phyloP scores from a whole-genome alignment of 139 green algal species.

The Bryopsis sp. region DNA sequence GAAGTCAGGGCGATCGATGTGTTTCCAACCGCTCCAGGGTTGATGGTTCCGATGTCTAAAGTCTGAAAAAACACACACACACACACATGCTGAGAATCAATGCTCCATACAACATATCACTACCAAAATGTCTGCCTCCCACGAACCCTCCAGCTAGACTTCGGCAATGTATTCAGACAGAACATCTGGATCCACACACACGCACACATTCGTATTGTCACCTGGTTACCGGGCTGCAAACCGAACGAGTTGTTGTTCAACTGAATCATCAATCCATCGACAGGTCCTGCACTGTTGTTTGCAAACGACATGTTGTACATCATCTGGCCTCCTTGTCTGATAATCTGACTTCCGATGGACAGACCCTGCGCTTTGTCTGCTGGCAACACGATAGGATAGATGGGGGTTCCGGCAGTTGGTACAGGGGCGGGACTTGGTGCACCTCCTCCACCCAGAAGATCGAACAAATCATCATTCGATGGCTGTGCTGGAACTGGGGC shows the following conservation, averaged over 20 bases:
- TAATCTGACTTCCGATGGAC: conserved; percentile 47
- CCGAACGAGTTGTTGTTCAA: conserved; percentile 92
- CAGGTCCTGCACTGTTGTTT: conserved; percentile 41
- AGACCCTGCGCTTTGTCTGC: conserved; percentile 68
- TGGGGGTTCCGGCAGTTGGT: too few relatives aligned
- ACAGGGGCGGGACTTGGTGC: too few relatives aligned
- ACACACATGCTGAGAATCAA: conserved; percentile 16
- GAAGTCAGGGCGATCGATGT: conserved; percentile 36
- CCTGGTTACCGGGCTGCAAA: conserved; percentile 53
- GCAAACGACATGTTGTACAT: conserved; percentile 62
- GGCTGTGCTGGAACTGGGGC: conserved; percentile 1
- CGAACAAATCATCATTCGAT: too few relatives aligned
- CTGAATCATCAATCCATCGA: conserved; percentile 90
- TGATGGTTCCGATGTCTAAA: conserved; percentile 25
- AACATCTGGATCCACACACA: too few relatives aligned
- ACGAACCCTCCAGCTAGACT: too few relatives aligned
- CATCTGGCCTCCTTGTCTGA: conserved; percentile 31
- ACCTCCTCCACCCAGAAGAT: too few relatives aligned
- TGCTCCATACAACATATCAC: conserved; percentile 18
- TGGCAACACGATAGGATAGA: conserved; percentile 44
- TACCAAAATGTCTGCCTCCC: too few relatives aligned
- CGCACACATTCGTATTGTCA: too few relatives aligned
- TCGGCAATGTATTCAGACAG: too few relatives aligned
- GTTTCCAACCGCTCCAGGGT: conserved; percentile 28
- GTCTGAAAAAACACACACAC: background rate